Conservation (phyloP, 352 stramenopile genomes). For the Phytopythium sindhum region DNA sequence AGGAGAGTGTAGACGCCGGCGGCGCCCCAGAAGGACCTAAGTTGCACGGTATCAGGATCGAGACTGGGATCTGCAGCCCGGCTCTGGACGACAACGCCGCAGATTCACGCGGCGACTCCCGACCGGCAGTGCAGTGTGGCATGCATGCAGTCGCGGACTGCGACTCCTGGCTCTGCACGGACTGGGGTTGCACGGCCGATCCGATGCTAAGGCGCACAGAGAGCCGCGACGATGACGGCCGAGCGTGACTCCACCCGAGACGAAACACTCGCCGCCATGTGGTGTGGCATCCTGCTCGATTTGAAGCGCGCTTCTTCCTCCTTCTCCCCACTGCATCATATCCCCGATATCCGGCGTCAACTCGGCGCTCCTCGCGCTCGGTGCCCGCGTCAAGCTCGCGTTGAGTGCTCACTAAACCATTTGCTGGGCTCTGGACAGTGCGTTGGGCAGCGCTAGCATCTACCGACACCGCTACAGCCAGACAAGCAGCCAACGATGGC, state of each 20-base stretch:
- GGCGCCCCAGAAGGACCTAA: no score
- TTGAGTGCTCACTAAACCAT: slow-evolving; percentile 1
- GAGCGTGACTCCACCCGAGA: not conserved
- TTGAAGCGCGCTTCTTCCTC: not conserved
- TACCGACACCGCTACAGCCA: not conserved
- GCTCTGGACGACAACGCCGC: not conserved
- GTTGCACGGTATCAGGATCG: not conserved
- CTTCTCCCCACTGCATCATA: not conserved
- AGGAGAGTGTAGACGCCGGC: not conserved
- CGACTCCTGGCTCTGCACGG: not conserved
- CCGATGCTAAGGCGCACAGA: not conserved
- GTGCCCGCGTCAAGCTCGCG: no score
- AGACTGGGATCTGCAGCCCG: not conserved
- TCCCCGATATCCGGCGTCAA: not conserved
- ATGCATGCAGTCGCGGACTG: no score
- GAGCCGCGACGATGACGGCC: not conserved
- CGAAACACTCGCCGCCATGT: not conserved
- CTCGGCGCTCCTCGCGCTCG: not conserved
- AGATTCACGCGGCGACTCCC: not conserved
- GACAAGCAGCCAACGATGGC: slow-evolving; percentile 16
- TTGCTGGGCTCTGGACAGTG: not conserved
- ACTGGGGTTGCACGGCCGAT: not conserved
- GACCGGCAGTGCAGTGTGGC: no score
- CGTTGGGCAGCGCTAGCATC: not conserved
- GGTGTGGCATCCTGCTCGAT: not conserved